Percentiles rank a stretch among this genome's conserved stretches.
These are phyloP conservation scores for Kwoniella dendrophila DNA, from an alignment of 768 basidiomycete genomes.

Conservation along the genomic window DNA sequence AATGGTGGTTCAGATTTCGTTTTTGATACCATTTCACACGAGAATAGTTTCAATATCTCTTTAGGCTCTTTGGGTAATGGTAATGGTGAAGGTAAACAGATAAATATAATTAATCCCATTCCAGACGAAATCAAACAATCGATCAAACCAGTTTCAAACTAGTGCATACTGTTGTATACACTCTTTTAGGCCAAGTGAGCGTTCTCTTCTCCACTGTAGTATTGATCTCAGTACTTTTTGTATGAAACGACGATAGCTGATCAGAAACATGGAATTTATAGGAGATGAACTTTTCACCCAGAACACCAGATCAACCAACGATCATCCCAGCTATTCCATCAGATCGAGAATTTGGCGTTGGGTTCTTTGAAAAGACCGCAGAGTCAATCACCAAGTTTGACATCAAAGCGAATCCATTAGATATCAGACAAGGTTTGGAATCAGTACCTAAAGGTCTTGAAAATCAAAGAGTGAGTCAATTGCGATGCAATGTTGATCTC, in stretches of 20 bases:
- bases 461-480: slow-evolving; percentile 26
- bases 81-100: slow-evolving; percentile 31
- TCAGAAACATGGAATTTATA: slow-evolving; percentile 14
- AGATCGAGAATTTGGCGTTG: slow-evolving; percentile 29
- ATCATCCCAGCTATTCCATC: slow-evolving; percentile 32
- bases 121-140: slow-evolving; percentile 27
- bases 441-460: slow-evolving; percentile 34
- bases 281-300: slow-evolving; percentile 42
- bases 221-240: too few species aligned
- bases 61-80: slow-evolving; percentile 28
- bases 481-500: not conserved
- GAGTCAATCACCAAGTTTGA: slow-evolving; percentile 34
- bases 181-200: slow-evolving; percentile 39
- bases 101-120: slow-evolving; percentile 29
- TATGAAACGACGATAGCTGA: not conserved
- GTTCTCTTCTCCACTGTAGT: not conserved
- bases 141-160: slow-evolving; percentile 29
- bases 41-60: slow-evolving; percentile 32
- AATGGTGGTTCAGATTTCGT: slow-evolving; percentile 29
- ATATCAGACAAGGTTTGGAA: slow-evolving; percentile 51
- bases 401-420: slow-evolving; percentile 45
- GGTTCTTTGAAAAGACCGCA: slow-evolving; percentile 17
- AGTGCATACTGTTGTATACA: slow-evolving; percentile 40
- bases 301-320: slow-evolving; percentile 1
- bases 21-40: slow-evolving; percentile 41